A percentile compares a stretch with the other conserved stretches of the same genome.
These are phyloP conservation scores for Paecilomyces niveus DNA, from an alignment of 2,329 filamentous ascomycete species.

Conservation along the genomic window DNA sequence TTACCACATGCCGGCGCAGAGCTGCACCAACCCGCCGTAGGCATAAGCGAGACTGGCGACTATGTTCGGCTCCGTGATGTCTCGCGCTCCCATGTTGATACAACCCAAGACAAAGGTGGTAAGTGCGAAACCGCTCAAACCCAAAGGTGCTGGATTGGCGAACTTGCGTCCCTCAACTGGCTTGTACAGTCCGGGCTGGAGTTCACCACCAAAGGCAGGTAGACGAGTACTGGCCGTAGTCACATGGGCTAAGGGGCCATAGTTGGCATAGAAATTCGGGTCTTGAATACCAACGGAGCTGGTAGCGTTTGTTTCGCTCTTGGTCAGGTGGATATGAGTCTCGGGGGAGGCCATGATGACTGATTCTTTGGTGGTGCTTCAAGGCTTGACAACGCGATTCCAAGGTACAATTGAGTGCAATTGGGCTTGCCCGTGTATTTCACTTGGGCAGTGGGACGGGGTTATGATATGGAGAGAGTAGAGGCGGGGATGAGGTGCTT, in stretches of 20 bases:
- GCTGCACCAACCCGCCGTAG: conserved; percentile 67
- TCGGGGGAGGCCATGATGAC: background rate
- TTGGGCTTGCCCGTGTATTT: background rate
- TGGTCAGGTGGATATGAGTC: background rate
- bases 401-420: background rate
- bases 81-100: conserved; percentile 59
- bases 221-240: conserved; percentile 32
- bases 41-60: conserved; percentile 61
- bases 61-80: conserved; percentile 53
- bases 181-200: conserved; percentile 59
- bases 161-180: conserved; percentile 56
- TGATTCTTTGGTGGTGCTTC: background rate
- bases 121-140: conserved; percentile 65
- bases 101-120: conserved; percentile 70
- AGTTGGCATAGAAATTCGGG: conserved; percentile 6
- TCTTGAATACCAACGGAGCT: background rate
- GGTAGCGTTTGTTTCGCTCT: background rate
- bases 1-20: conserved; percentile 75
- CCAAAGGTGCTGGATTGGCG: conserved; percentile 67
- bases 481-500: background rate
- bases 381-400: background rate
- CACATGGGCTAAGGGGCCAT: conserved; percentile 38
- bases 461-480: background rate
- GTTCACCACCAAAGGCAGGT: conserved; percentile 58
- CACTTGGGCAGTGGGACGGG: background rate